A percentile compares a stretch with the other conserved stretches of the same genome.
These are phyloP conservation scores for Serendipita sp. DNA, from an alignment of 768 basidiomycete genomes.

Conservation along the genomic window DNA sequence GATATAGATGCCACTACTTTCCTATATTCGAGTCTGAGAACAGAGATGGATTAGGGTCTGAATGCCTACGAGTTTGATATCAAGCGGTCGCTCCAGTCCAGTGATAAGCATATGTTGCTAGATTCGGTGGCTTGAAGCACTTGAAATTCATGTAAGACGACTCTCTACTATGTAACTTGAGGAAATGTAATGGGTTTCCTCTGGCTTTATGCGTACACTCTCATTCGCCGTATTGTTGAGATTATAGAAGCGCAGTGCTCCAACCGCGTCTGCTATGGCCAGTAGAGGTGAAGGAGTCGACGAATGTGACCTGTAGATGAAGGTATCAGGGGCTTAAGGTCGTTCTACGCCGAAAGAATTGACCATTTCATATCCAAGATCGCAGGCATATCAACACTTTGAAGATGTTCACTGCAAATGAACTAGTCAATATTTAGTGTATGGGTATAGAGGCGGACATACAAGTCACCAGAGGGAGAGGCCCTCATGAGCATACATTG, in stretches of 20 bases:
- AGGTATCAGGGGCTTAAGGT: constrained; percentile 15
- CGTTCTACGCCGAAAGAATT: not conserved
- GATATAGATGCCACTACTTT: constrained; percentile 65
- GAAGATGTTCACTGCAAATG: constrained; percentile 29
- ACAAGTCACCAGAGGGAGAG: not conserved
- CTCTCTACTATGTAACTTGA: constrained; percentile 4
- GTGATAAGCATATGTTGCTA: constrained; percentile 64
- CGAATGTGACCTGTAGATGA: constrained; percentile 29
- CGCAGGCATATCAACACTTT: constrained; percentile 59
- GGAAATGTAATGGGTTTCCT: not conserved
- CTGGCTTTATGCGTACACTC: not conserved
- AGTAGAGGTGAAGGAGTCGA: constrained; percentile 26
- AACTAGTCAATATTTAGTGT: not conserved
- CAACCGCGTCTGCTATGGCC: constrained; percentile 75
- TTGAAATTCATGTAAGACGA: constrained; percentile 14
- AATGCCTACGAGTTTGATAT: not conserved
- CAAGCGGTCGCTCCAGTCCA: constrained; percentile 81
- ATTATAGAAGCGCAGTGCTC: constrained; percentile 17
- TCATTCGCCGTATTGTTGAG: not conserved
- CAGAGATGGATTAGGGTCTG: constrained; percentile 25
- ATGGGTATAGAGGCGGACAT: not conserved
- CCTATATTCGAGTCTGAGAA: constrained; percentile 21
- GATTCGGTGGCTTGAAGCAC: constrained; percentile 23
- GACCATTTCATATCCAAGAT: constrained; percentile 94
- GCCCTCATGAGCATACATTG: not conserved